These are phyloP conservation scores for Bipolaris victoriae DNA, from an alignment of 2,329 filamentous ascomycete genomes.

Conservation along the genomic window DNA sequence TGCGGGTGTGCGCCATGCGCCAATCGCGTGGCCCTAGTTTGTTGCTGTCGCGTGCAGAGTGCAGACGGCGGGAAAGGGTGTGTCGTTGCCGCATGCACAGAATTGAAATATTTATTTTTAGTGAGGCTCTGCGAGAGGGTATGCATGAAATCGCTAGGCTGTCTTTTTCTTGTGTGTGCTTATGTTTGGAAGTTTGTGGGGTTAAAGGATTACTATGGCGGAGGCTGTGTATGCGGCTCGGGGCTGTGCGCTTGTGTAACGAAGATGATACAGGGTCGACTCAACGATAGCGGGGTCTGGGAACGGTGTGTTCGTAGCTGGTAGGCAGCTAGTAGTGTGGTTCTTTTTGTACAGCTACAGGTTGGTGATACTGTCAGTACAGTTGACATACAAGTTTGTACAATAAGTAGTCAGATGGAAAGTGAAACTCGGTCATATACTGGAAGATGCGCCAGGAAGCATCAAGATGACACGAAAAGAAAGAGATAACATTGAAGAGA, in stretches of 20 bases:
- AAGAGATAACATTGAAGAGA: constrained; percentile 24
- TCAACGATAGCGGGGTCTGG: neutral
- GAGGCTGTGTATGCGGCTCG: neutral
- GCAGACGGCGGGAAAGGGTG: constrained; percentile 11
- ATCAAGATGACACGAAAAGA: neutral
- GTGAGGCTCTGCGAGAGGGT: constrained; percentile 1
- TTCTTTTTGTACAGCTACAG: neutral
- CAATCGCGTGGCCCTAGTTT: neutral
- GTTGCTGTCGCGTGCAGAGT: neutral
- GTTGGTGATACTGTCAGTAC: neutral
- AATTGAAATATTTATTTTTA: constrained; percentile 19
- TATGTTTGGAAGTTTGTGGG: constrained; percentile 3
- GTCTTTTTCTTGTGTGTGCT: neutral
- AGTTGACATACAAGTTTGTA: neutral
- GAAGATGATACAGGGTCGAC: neutral
- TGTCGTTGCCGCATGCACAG: constrained; percentile 12
- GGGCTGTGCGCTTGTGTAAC: neutral
- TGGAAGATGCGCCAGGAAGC: neutral
- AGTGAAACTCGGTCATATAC: neutral
- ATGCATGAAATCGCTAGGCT: neutral
- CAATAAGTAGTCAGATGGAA: neutral
- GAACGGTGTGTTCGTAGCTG: neutral
- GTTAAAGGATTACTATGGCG: neutral
- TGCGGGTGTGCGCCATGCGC: neutral
- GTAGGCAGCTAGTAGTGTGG: neutral